Conservation (phyloP, 2,329 filamentous ascomycete genomes). For the Colletotrichum truncatum region DNA sequence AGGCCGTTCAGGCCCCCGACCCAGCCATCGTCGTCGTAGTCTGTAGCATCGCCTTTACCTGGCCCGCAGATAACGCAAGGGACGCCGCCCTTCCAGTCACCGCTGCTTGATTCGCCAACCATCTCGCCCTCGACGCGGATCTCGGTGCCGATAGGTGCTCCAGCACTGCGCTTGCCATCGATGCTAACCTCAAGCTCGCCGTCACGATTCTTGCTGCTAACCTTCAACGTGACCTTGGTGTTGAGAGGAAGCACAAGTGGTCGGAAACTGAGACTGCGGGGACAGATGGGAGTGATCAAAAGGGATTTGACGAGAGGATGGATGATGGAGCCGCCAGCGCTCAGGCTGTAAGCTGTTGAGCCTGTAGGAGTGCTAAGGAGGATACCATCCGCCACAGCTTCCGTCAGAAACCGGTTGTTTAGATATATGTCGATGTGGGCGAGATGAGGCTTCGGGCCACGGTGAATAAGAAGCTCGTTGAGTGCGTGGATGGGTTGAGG, state of each 20-base stretch:
- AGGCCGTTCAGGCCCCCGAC: conserved; percentile 93
- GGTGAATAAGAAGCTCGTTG: conserved; percentile 95
- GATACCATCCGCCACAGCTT: conserved; percentile 94
- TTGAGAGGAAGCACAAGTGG: conserved; percentile 89
- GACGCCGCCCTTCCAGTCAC: conserved; percentile 78
- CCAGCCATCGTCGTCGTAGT: conserved; percentile 86
- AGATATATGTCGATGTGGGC: conserved; percentile 93
- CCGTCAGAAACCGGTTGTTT: conserved; percentile 88
- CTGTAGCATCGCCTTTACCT: conserved; percentile 53
- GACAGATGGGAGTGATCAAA: conserved; percentile 92
- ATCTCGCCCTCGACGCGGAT: conserved; percentile 89
- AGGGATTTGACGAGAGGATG: conserved; percentile 91
- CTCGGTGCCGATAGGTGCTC: conserved; percentile 80
- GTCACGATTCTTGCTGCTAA: conserved; percentile 83
- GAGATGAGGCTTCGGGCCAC: conserved; percentile 88
- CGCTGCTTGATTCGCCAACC: conserved; percentile 62
- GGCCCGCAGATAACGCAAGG: conserved; percentile 84
- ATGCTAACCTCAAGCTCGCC: conserved; percentile 82
- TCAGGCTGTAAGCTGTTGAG: conserved; percentile 95
- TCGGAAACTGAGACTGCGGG: conserved; percentile 89
- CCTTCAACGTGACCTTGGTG: conserved; percentile 81
- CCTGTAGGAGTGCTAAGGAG: conserved; percentile 94
- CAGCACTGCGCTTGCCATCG: conserved; percentile 76
- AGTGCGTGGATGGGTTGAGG: conserved; percentile 73
- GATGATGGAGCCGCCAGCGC: conserved; percentile 90